phyloP scores from a whole-genome alignment of 257 asterid genomes.

The Solanum sejunctum region DNA sequence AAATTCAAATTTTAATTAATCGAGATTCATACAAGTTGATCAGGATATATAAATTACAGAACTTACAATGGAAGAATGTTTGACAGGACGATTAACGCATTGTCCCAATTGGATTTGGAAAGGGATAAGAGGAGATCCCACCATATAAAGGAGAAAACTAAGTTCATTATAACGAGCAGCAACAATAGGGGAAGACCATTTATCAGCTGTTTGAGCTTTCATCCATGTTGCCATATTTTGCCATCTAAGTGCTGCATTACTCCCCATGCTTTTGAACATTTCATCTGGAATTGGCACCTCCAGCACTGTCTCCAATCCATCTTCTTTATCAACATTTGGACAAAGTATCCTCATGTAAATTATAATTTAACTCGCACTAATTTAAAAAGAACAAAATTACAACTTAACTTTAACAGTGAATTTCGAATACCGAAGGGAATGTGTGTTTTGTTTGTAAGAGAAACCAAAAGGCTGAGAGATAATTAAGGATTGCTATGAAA shows the following conservation, averaged over 20 bases:
- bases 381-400: neutral
- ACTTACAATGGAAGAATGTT: slow-evolving; percentile 70
- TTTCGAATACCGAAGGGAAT: neutral
- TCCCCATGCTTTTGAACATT: slow-evolving; percentile 66
- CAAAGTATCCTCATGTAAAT: slow-evolving; percentile 62
- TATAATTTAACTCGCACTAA: slow-evolving; percentile 4
- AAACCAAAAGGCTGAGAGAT: slow-evolving; percentile 1
- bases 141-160: slow-evolving; percentile 59
- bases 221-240: slow-evolving; percentile 92
- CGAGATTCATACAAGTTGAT: neutral
- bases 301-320: slow-evolving; percentile 67
- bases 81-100: slow-evolving; percentile 44
- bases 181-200: slow-evolving; percentile 74
- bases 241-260: slow-evolving; percentile 63
- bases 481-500: slow-evolving; percentile 1
- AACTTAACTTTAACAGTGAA: neutral
- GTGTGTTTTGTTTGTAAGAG: neutral
- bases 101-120: slow-evolving; percentile 54
- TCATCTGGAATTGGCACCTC: slow-evolving; percentile 95
- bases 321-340: slow-evolving; percentile 78
- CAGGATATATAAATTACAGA: neutral
- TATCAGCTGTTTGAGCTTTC: slow-evolving; percentile 79
- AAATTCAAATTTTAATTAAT: too few relatives aligned
- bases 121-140: slow-evolving; percentile 74
- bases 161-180: slow-evolving; percentile 71